A percentile compares a stretch with the other conserved stretches of the same genome.
phyloP scores from a whole-genome alignment of 768 basidiomycete species.

The Clitopilus passeckerianus region DNA sequence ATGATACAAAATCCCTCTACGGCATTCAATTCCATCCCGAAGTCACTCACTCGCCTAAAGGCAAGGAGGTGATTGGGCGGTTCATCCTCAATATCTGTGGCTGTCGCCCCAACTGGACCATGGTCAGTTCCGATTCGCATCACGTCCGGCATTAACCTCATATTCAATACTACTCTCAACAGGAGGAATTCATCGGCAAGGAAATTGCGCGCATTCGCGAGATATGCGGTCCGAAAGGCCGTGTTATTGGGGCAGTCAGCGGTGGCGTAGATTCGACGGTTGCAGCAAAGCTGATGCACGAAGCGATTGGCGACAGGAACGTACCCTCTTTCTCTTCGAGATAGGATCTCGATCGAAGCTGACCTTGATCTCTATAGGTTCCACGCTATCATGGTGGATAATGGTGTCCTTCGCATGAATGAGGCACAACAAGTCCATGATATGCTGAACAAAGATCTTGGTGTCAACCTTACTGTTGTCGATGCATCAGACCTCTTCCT shows the following conservation, averaged over 20 bases:
- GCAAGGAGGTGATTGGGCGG: constrained; percentile 82
- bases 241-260: constrained; percentile 96
- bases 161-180: constrained; percentile 5
- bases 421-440: constrained; percentile 88
- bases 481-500: constrained; percentile 96
- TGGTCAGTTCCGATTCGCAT: constrained; percentile 46
- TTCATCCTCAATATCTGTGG: constrained; percentile 85
- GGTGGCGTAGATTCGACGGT: constrained; percentile 98
- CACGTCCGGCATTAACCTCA: constrained; percentile 1
- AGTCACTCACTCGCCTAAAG: constrained; percentile 89
- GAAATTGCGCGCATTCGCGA: constrained; percentile 92
- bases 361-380: constrained; percentile 49
- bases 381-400: constrained; percentile 99
- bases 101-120: constrained; percentile 85
- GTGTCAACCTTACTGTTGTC: constrained; percentile 93
- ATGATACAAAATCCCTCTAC: constrained; percentile 83
- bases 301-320: constrained; percentile 95
- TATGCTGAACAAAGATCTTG: constrained; percentile 91
- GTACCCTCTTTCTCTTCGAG: constrained; percentile 6
- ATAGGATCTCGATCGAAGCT: constrained; percentile 4
- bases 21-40: constrained; percentile 99
- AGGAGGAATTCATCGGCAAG: constrained; percentile 98
- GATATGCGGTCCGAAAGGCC: constrained; percentile 90
- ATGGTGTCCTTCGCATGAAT: constrained; percentile 90
- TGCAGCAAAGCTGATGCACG: constrained; percentile 98